These are phyloP conservation scores for Gossypioides kirkii DNA, from an alignment of 345 rosid genomes.

Conservation along the genomic window DNA sequence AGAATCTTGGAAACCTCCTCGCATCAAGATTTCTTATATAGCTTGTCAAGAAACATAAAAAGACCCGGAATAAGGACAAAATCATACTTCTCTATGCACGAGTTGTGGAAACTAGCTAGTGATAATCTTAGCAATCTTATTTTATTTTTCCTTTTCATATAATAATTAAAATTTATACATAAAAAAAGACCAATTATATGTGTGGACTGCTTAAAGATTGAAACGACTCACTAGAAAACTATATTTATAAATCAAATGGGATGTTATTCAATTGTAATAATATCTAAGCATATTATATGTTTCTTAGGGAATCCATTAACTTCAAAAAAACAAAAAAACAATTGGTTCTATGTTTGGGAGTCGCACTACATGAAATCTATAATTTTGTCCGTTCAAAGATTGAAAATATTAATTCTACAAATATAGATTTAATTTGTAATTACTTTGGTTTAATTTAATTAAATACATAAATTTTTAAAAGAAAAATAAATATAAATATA, in stretches of 20 bases:
- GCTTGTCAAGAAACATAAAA: background rate
- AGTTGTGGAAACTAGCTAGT: too few relatives aligned
- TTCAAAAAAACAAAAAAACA: background rate
- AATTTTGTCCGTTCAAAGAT: constrained; percentile 24
- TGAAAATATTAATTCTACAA: background rate
- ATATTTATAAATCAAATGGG: background rate
- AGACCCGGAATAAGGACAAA: background rate
- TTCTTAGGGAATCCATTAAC: background rate
- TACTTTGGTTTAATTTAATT: background rate
- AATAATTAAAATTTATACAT: background rate
- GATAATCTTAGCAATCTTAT: background rate
- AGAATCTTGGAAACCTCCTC: background rate
- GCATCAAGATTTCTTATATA: background rate
- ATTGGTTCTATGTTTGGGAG: constrained; percentile 10
- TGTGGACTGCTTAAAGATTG: background rate
- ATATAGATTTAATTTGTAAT: background rate
- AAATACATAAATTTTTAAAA: background rate
- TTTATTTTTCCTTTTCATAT: background rate
- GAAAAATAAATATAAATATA: background rate
- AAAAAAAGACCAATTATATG: background rate
- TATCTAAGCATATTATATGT: background rate
- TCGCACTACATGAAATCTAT: constrained; percentile 25
- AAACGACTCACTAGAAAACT: background rate
- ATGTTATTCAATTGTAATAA: background rate
- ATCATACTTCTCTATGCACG: background rate